Evolutionary conservation across 2,329 filamentous ascomycete genomes (phyloP).

Genomic region (Calonectria pseudoreteaudii): DNA sequence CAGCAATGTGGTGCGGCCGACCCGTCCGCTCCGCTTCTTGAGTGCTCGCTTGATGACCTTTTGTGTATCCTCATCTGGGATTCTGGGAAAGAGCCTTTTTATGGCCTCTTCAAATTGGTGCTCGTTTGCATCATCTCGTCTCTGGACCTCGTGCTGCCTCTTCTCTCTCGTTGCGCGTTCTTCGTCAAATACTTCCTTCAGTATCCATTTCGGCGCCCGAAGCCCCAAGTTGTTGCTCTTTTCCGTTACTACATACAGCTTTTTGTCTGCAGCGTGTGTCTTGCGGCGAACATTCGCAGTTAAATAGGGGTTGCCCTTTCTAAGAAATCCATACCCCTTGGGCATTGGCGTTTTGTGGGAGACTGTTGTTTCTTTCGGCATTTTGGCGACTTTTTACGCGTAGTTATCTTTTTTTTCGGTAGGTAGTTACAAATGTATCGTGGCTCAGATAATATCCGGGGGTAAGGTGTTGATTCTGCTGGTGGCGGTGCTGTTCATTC

Average conservation of each 20-base stretch:
- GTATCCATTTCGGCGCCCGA: conserved; percentile 16
- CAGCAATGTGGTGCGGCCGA: conserved; percentile 14
- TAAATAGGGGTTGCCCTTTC: conserved; percentile 13
- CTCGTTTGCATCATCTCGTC: conserved; percentile 11
- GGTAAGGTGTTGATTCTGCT: neutral
- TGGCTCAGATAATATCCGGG: too few species aligned
- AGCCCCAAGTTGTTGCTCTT: neutral
- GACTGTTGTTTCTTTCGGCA: conserved; percentile 5
- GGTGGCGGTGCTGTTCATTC: neutral
- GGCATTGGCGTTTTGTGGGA: conserved; percentile 9
- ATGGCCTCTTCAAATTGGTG: conserved; percentile 15
- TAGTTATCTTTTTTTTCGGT: neutral
- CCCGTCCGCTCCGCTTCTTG: conserved; percentile 17
- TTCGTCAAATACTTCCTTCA: conserved; percentile 9
- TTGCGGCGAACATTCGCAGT: conserved; percentile 18
- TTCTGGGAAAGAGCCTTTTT: neutral
- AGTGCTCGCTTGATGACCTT: conserved; percentile 13
- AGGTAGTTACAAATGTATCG: neutral
- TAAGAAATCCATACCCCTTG: conserved; percentile 18
- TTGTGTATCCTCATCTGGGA: conserved; percentile 9
- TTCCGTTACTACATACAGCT: conserved; percentile 8
- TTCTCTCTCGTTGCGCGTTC: conserved; percentile 9
- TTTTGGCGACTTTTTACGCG: neutral
- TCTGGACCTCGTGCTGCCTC: neutral
- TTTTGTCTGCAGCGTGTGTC: conserved; percentile 10